Conservation (phyloP, 2,329 filamentous ascomycete genomes). For the Aureobasidium namibiae region DNA sequence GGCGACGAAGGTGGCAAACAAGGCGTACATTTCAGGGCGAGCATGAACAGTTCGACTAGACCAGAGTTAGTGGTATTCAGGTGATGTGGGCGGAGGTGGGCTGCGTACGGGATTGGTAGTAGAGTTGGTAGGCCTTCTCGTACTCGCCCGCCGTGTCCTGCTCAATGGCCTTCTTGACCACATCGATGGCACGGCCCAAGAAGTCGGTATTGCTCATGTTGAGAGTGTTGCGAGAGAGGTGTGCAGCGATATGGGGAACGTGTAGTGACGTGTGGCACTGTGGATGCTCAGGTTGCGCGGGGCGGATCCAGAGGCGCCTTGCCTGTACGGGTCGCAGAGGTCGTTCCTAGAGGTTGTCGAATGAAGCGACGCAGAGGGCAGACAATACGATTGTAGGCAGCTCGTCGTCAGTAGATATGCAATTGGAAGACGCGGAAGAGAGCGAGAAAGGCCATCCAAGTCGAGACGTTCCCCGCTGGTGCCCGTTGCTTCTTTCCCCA, state of each 20-base stretch:
- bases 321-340: not conserved
- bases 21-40: constrained; percentile 74
- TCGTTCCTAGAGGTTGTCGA: not conserved
- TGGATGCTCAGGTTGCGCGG: not conserved
- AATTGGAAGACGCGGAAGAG: not conserved
- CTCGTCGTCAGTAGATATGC: not conserved
- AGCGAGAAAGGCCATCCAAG: not conserved
- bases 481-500: not conserved
- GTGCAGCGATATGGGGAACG: not conserved
- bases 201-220: constrained; percentile 94
- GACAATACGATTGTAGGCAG: not conserved
- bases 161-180: constrained; percentile 96
- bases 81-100: not conserved
- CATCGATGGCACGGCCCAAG: constrained; percentile 89
- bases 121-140: constrained; percentile 90
- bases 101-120: constrained; percentile 66
- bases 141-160: constrained; percentile 93
- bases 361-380: not conserved
- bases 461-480: constrained; percentile 1
- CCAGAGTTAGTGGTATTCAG: constrained; percentile 17
- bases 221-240: not conserved
- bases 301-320: no score
- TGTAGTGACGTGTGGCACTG: not conserved
- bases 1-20: not conserved
- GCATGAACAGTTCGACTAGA: constrained; percentile 89